Percentiles rank a stretch among this genome's conserved stretches.
These are phyloP conservation scores for Xerocomus brunneocitrinus DNA, from an alignment of 768 basidiomycete genomes.

Conservation along the genomic window DNA sequence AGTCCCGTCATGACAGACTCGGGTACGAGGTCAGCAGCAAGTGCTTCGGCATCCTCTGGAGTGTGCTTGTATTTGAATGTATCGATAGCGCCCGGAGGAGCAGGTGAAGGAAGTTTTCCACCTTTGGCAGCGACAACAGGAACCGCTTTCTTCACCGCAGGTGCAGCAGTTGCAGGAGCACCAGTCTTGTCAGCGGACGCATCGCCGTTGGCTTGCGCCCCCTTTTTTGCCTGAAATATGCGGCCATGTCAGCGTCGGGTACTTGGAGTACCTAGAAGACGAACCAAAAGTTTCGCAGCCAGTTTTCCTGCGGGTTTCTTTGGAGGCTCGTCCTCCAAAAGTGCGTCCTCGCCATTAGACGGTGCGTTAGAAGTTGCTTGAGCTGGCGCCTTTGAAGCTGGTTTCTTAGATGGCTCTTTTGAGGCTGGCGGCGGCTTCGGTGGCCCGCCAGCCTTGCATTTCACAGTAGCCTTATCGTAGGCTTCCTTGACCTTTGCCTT, in stretches of 20 bases:
- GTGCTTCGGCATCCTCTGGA: slow-evolving; percentile 85
- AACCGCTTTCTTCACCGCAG: slow-evolving; percentile 43
- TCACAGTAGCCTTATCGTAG: slow-evolving; percentile 87
- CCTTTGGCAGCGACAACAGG: slow-evolving; percentile 38
- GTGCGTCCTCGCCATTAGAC: slow-evolving; percentile 7
- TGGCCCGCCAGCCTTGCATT: slow-evolving; percentile 67
- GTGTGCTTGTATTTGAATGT: slow-evolving; percentile 88
- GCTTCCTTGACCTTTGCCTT: slow-evolving; percentile 94
- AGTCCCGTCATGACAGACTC: slow-evolving; percentile 64
- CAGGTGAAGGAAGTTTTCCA: slow-evolving; percentile 45
- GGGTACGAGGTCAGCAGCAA: slow-evolving; percentile 72
- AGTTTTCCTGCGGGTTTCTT: slow-evolving; percentile 50
- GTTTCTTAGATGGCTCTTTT: slow-evolving; percentile 37
- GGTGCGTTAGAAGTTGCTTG: slow-evolving; percentile 12
- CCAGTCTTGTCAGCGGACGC: slow-evolving; percentile 19
- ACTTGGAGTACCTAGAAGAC: not conserved
- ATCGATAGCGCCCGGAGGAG: slow-evolving; percentile 59
- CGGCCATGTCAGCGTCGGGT: slow-evolving; percentile 1
- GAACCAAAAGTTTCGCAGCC: slow-evolving; percentile 43
- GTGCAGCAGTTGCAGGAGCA: slow-evolving; percentile 25
- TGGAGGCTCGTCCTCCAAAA: slow-evolving; percentile 30
- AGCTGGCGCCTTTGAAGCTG: slow-evolving; percentile 30
- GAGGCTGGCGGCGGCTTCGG: slow-evolving; percentile 35
- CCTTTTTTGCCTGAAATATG: slow-evolving; percentile 50
- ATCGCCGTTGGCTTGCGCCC: slow-evolving; percentile 31